Conservation (phyloP, 768 basidiomycete species). For the Lactarius hengduanensis region DNA sequence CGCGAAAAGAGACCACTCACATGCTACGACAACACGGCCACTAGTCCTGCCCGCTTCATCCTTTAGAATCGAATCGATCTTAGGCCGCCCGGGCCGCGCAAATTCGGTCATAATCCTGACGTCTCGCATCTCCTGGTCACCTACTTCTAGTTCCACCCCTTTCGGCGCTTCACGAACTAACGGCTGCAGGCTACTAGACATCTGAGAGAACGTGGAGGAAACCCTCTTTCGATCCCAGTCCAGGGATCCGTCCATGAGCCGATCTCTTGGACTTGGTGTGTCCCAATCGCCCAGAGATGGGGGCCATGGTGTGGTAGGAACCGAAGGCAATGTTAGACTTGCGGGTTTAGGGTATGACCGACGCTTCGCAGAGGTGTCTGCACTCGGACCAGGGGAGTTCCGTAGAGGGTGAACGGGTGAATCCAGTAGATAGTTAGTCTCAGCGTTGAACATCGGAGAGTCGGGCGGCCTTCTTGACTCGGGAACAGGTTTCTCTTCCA, state of each 20-base stretch:
- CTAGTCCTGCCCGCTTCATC: conserved; percentile 59
- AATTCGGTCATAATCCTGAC: conserved; percentile 59
- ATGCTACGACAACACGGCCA: conserved; percentile 62
- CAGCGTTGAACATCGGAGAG: background rate
- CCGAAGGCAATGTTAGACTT: background rate
- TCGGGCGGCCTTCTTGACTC: background rate
- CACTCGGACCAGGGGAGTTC: background rate
- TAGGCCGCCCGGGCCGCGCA: conserved; percentile 65
- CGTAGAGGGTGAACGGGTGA: background rate
- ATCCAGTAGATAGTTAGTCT: background rate
- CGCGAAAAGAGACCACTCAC: conserved; percentile 34
- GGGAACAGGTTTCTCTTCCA: background rate
- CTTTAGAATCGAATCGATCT: conserved; percentile 55
- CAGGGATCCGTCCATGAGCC: background rate
- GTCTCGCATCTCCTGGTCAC: conserved; percentile 58
- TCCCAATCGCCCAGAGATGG: conserved; percentile 1
- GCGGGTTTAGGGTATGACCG: background rate
- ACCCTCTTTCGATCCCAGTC: conserved; percentile 14
- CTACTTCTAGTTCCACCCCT: conserved; percentile 46
- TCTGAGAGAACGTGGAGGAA: conserved; percentile 8
- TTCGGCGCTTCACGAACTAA: conserved; percentile 34
- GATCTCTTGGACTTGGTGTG: background rate
- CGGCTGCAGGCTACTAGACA: conserved; percentile 31
- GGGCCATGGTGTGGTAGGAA: too few relatives aligned
- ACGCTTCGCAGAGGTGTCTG: background rate